These are phyloP conservation scores for Scytalidium lignicola DNA, from an alignment of 2,329 filamentous ascomycete genomes.

Conservation along the genomic window DNA sequence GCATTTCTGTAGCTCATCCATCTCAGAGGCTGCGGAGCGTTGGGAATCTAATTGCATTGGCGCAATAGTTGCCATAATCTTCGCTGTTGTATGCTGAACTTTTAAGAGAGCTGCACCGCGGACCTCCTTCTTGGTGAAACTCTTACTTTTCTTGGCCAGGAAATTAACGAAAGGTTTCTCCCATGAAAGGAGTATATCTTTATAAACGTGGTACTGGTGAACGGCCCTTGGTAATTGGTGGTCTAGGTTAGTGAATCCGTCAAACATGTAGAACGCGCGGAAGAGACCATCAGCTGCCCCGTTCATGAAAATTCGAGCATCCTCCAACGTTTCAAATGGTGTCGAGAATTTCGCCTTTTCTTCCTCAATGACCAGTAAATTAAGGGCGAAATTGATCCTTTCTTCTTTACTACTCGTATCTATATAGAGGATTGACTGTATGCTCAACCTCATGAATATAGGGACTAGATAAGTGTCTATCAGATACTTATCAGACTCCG, in stretches of 20 bases:
- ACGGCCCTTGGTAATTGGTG: conserved; percentile 1
- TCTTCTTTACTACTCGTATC: conserved; percentile 17
- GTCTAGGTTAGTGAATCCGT: conserved; percentile 1
- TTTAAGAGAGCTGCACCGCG: conserved; percentile 25
- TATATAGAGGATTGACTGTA: conserved; percentile 24
- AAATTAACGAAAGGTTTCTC: neutral
- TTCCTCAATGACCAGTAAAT: conserved; percentile 10
- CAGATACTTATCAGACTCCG: conserved; percentile 11
- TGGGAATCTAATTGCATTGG: neutral
- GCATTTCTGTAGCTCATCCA: neutral
- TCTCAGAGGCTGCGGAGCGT: neutral
- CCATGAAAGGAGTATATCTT: neutral
- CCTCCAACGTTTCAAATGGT: conserved; percentile 16
- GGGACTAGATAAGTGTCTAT: conserved; percentile 19
- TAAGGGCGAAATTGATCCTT: conserved; percentile 12
- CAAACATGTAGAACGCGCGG: conserved; percentile 17
- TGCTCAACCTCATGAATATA: conserved; percentile 20
- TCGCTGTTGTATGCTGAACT: conserved; percentile 19
- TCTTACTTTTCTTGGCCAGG: conserved; percentile 8
- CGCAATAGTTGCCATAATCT: conserved; percentile 13
- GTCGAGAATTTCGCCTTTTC: neutral
- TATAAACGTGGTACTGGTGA: neutral
- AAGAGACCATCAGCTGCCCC: conserved; percentile 20
- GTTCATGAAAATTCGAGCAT: conserved; percentile 17
- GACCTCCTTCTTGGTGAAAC: conserved; percentile 18